These are phyloP conservation scores for Venturiaceae sp. DNA, from an alignment of 2,329 filamentous ascomycete genomes.

Conservation along the genomic window DNA sequence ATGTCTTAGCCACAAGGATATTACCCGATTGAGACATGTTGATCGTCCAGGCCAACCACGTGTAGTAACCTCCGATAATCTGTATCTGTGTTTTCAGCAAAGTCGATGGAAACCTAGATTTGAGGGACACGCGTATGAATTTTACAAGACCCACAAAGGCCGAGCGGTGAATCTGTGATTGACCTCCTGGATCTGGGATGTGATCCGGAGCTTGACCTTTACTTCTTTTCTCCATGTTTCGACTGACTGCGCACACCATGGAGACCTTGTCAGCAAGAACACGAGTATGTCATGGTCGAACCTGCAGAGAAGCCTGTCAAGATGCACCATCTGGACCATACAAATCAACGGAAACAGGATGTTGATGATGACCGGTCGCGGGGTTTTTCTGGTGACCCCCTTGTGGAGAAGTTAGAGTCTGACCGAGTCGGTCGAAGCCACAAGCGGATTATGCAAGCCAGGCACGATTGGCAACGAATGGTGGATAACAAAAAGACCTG, in stretches of 20 bases:
- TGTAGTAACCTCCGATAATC: not conserved
- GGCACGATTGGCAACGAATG: not conserved
- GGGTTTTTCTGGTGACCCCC: no score
- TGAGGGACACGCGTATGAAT: not conserved
- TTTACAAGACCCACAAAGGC: not conserved
- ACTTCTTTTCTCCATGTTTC: not conserved
- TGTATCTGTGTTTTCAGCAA: not conserved
- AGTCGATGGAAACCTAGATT: not conserved
- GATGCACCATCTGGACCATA: not conserved
- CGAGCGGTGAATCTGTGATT: not conserved
- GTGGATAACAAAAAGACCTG: not conserved
- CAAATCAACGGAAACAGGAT: not conserved
- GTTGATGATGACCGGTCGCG: no score
- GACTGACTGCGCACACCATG: not conserved
- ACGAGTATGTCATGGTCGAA: not conserved
- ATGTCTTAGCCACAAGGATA: not conserved
- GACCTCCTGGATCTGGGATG: not conserved
- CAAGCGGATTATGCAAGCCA: no score
- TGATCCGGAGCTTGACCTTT: not conserved
- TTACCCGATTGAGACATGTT: not conserved
- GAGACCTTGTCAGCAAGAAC: not conserved
- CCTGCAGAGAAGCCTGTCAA: not conserved
- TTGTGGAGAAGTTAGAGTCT: no score
- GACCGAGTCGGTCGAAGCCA: no score
- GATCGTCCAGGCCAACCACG: not conserved